Base-by-base conservation (phyloP, 345 rosid genomes). In the Salix purpurea region DNA sequence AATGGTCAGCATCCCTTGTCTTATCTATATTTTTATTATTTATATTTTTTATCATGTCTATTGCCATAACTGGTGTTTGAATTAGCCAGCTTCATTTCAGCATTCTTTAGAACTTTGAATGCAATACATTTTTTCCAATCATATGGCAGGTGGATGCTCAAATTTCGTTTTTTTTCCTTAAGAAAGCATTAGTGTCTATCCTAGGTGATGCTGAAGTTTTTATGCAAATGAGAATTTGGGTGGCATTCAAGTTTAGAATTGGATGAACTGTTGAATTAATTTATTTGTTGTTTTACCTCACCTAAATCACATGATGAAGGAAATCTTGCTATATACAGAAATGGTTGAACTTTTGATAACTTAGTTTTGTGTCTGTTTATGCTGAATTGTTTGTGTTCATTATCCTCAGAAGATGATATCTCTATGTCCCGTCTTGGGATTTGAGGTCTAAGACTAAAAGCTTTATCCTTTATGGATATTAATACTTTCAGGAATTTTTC, bases 1-100 rank as follows among this genome's bases (percentile, higher is more conserved):
- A 88, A 92, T 75, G 93, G 97, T 94, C 69, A 83, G 93, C 21
- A 21, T 74, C 65, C 44, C 34, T 72, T 67, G 8, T 62, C 48
- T 67, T 68, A 54, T 32, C 21, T 42, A 34, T 24, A 24, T 46
- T 56, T 26, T 12, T 2, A 8, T 16, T 14, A 46, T 15, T 44
- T 65, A 10, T 6, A n/a, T 18, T 48, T 34, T 1, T 74, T 6
- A 23, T 64, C 3, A 21, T 30, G 7, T 44, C 48, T 10, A 44
- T 44, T 44, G 15, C 14, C 65, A 24, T 10, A 32, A 28, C 15
- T 65, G 8, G 39, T 28, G 67, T 65, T 24, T 42, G 65, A 21
- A 14, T 44, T 70, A 62, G 60, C 60, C 68, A 11, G 65, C 73
- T 54, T 6, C 19, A 37, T 73, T 61, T 61, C 52, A 39, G 36